Percentiles rank a stretch among this genome's conserved stretches.
These are phyloP conservation scores for Pelargonium fulgidum DNA, from an alignment of 441 rosid species.

Conservation along the genomic window DNA sequence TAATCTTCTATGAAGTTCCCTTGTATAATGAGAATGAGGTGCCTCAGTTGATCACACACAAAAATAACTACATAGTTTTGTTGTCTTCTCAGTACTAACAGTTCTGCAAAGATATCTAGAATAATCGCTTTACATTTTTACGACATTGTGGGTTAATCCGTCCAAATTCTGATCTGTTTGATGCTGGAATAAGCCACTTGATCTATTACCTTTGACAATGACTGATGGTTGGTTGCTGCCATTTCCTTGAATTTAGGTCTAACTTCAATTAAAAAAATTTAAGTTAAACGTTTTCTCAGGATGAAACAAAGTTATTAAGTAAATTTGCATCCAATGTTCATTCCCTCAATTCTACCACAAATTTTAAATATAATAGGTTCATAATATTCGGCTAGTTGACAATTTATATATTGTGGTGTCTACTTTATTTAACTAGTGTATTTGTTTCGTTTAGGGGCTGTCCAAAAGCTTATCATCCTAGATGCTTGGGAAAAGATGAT, in stretches of 20 bases:
- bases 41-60: neutral
- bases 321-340: neutral
- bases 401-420: neutral
- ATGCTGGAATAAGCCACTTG: too few species aligned
- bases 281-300: too few species aligned
- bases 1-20: neutral
- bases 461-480: slow-evolving; percentile 47
- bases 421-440: neutral
- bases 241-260: too few species aligned
- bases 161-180: too few species aligned
- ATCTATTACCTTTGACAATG: too few species aligned
- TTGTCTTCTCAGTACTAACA: too few species aligned
- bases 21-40: neutral
- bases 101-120: too few species aligned
- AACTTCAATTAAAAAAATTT: too few species aligned
- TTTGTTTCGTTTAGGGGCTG: slow-evolving; percentile 34
- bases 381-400: neutral
- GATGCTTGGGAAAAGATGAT: slow-evolving; percentile 33
- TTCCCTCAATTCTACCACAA: neutral
- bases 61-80: neutral
- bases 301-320: neutral
- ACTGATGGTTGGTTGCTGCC: too few species aligned
- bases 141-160: too few species aligned
- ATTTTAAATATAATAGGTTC: neutral
- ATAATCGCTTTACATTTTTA: too few species aligned